phyloP scores from a whole-genome alignment of 768 basidiomycete species.

The Ramaria rubella region DNA sequence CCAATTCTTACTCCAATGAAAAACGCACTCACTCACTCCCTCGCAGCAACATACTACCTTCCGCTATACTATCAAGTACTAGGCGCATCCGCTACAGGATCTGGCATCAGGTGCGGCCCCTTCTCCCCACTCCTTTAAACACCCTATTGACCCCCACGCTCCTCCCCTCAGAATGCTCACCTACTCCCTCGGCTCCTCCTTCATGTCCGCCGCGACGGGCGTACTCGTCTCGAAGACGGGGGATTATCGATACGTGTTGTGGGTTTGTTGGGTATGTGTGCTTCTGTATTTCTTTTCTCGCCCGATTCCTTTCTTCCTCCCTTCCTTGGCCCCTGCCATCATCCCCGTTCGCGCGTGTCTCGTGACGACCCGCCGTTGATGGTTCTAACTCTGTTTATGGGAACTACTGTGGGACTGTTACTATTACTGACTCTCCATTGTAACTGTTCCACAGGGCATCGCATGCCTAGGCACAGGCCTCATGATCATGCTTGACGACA shows the following conservation, averaged over 20 bases:
- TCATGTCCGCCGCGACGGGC: constrained; percentile 52
- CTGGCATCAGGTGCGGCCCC: constrained; percentile 54
- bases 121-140: neutral
- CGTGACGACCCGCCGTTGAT: too few relatives aligned
- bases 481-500: constrained; percentile 60
- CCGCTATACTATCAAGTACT: constrained; percentile 76
- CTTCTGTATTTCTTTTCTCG: neutral
- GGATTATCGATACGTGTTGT: constrained; percentile 55
- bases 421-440: neutral
- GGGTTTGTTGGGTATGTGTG: constrained; percentile 43
- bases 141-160: neutral
- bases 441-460: constrained; percentile 15
- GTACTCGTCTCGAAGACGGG: constrained; percentile 50
- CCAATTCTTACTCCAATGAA: neutral
- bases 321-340: too few relatives aligned
- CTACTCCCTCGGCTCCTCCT: constrained; percentile 55
- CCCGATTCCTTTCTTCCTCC: too few relatives aligned
- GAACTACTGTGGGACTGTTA: too few relatives aligned
- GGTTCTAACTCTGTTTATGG: too few relatives aligned
- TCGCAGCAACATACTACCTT: constrained; percentile 53
- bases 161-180: constrained; percentile 60
- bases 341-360: too few relatives aligned
- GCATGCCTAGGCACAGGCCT: constrained; percentile 64
- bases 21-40: neutral
- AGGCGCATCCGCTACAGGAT: constrained; percentile 63